Percentiles rank a stretch among this genome's conserved stretches.
phyloP scores from a whole-genome alignment of 2,329 filamentous ascomycete species.

The Aspergillus aculeatus region DNA sequence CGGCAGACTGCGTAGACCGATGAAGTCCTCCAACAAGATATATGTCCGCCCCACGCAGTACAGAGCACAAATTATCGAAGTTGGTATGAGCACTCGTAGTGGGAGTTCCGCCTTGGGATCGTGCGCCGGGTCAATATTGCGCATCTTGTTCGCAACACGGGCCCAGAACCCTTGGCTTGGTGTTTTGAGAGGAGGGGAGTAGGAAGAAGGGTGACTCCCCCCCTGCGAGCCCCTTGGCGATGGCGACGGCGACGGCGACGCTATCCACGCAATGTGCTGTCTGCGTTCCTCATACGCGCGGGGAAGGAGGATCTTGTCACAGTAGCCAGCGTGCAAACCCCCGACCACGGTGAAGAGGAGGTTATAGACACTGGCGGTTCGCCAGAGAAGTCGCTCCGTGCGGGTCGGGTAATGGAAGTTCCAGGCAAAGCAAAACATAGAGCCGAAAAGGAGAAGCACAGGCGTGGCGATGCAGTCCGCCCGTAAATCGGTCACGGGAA shows the following conservation, averaged over 20 bases:
- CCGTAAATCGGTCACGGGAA: not conserved
- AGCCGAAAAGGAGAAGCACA: not conserved
- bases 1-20: not conserved
- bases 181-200: too few species aligned
- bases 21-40: not conserved
- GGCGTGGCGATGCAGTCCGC: slow-evolving; percentile 1
- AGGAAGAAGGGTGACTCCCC: not conserved
- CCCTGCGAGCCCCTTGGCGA: not conserved
- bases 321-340: not conserved
- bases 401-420: not conserved
- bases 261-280: too few species aligned
- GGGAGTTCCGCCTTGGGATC: not conserved
- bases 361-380: not conserved
- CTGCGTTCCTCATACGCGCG: not conserved
- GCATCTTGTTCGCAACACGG: not conserved
- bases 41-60: not conserved
- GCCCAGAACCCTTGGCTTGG: not conserved
- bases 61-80: not conserved
- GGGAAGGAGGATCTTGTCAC: not conserved
- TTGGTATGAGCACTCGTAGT: not conserved
- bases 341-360: not conserved
- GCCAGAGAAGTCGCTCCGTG: not conserved
- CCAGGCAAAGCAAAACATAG: not conserved
- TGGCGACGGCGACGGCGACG: not conserved
- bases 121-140: not conserved